A percentile compares a stretch with the other conserved stretches of the same genome.
Conservation (phyloP, 2,329 filamentous ascomycete species). For the Acephala macrosclerotiorum region DNA sequence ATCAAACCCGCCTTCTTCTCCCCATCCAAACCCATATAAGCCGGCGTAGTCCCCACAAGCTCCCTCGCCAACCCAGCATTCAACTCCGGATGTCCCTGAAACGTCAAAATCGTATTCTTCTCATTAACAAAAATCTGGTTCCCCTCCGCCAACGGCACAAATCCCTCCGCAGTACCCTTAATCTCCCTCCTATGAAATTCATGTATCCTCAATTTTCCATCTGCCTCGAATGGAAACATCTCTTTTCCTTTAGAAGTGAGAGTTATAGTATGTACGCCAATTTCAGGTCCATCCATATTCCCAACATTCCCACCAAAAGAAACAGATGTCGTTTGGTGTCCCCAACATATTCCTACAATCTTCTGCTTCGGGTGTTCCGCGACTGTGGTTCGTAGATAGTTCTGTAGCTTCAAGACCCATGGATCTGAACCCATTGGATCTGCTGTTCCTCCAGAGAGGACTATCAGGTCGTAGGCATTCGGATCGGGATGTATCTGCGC, state of each 20-base stretch:
- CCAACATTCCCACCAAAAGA: conserved; percentile 49
- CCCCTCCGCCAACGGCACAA: conserved; percentile 46
- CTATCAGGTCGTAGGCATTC: conserved; percentile 50
- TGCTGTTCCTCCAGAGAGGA: conserved; percentile 52
- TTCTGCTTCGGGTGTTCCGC: conserved; percentile 43
- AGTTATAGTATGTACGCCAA: conserved; percentile 47
- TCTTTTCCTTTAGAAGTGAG: conserved; percentile 48
- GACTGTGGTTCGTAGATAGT: conserved; percentile 47
- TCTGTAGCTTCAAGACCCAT: conserved; percentile 53
- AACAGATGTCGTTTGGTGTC: conserved; percentile 52
- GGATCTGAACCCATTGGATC: conserved; percentile 48
- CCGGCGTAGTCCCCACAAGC: conserved; percentile 45
- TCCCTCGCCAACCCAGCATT: conserved; percentile 49
- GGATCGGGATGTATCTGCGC: conserved; percentile 45
- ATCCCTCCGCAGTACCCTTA: conserved; percentile 43
- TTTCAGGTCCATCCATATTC: conserved; percentile 49
- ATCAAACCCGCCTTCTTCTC: conserved; percentile 42
- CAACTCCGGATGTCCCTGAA: conserved; percentile 56
- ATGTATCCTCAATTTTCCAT: conserved; percentile 41
- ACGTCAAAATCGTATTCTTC: conserved; percentile 50
- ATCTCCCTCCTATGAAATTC: conserved; percentile 54
- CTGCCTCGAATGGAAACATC: conserved; percentile 45
- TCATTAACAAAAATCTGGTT: conserved; percentile 50
- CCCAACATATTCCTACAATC: conserved; percentile 51
- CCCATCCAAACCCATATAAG: conserved; percentile 49